phyloP scores from a whole-genome alignment of 148 eudicot genomes.

The Persicaria tinctoria region DNA sequence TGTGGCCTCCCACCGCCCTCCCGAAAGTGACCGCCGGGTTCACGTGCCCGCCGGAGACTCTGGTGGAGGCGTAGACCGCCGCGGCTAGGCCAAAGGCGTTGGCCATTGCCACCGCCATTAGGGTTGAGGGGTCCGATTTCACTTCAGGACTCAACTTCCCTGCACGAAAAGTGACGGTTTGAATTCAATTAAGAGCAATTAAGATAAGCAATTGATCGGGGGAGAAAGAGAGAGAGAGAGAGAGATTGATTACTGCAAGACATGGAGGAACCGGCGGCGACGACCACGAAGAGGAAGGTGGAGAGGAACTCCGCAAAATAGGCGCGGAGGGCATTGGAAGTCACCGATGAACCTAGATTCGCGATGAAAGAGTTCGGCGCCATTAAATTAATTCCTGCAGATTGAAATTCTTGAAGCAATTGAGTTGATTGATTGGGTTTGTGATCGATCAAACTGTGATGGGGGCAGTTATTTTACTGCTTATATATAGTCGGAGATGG shows the following conservation, averaged over 20 bases:
- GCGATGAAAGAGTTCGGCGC: constrained; percentile 36
- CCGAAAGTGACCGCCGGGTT: constrained; percentile 67
- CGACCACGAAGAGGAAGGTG: constrained; percentile 78
- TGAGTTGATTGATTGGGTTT: no score
- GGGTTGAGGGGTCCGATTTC: constrained; percentile 40
- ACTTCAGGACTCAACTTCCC: constrained; percentile 49
- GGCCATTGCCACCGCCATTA: constrained; percentile 58
- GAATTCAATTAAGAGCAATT: neutral
- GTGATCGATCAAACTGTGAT: no score
- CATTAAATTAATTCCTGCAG: constrained; percentile 16
- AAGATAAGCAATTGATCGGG: neutral
- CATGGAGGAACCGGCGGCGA: constrained; percentile 70
- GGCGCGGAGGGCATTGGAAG: constrained; percentile 51
- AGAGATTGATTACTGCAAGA: constrained; percentile 42
- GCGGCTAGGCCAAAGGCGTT: constrained; percentile 51
- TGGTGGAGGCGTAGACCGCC: constrained; percentile 50
- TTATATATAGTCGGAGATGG: no score
- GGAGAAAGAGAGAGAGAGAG: neutral
- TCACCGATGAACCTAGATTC: constrained; percentile 44
- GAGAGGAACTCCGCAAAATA: constrained; percentile 90
- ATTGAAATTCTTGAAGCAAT: neutral
- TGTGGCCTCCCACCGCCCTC: constrained; percentile 71
- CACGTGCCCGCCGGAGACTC: constrained; percentile 51
- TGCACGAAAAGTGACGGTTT: constrained; percentile 1
- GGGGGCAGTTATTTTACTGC: no score